Evolutionary conservation across 768 basidiomycete species (phyloP).

Genomic region (Lactifluus subvellereus): DNA sequence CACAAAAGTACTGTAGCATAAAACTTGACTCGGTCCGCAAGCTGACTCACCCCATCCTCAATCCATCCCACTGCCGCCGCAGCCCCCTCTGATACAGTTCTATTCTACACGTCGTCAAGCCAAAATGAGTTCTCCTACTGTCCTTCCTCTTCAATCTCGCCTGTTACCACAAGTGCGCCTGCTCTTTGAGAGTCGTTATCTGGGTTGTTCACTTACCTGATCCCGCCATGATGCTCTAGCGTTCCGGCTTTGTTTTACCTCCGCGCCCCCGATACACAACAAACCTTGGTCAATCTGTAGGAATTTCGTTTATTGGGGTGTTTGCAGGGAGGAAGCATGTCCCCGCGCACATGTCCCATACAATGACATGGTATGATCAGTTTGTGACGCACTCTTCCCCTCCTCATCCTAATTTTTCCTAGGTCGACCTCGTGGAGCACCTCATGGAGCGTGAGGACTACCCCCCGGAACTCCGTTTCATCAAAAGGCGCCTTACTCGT

Average conservation of each 20-base stretch:
- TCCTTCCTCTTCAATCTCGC: not conserved
- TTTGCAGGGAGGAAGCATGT: not conserved
- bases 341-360: not conserved
- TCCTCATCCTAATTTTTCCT: not conserved
- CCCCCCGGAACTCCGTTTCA: not conserved
- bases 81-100: too few species aligned
- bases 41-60: too few species aligned
- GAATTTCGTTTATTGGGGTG: not conserved
- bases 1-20: too few species aligned
- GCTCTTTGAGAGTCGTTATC: not conserved
- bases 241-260: not conserved
- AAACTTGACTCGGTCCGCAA: too few species aligned
- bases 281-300: constrained; percentile 5
- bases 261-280: not conserved
- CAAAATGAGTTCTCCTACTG: not conserved
- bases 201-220: not conserved
- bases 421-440: not conserved
- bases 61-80: too few species aligned
- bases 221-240: not conserved
- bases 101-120: not conserved
- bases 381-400: not conserved
- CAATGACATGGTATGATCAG: constrained; percentile 2
- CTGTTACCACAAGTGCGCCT: not conserved
- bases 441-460: not conserved
- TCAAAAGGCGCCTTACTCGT: not conserved